These are phyloP conservation scores for Hyaloscypha variabilis DNA, from an alignment of 495 filamentous ascomycete species.

Conservation along the genomic window DNA sequence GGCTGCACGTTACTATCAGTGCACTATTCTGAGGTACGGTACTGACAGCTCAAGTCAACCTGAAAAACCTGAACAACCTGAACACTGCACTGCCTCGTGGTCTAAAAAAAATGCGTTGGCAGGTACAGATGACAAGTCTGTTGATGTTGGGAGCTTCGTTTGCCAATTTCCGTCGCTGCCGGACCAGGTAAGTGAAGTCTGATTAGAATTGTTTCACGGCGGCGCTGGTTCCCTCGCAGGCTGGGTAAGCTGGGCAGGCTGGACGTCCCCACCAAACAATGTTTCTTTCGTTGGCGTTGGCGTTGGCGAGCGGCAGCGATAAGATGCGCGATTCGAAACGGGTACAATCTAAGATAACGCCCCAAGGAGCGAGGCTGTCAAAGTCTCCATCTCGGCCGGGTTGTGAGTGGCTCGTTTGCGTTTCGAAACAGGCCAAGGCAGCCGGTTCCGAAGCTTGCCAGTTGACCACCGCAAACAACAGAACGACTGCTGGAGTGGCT, in stretches of 20 bases:
- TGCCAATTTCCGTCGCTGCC: background rate
- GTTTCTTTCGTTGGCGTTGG: background rate
- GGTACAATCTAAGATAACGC: background rate
- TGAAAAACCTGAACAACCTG: too few species aligned
- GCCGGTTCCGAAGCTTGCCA: background rate
- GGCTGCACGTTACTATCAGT: background rate
- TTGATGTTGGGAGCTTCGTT: background rate
- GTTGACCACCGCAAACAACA: background rate
- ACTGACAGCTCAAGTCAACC: too few species aligned
- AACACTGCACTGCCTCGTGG: background rate
- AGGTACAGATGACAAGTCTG: background rate
- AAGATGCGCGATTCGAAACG: background rate
- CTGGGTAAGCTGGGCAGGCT: background rate
- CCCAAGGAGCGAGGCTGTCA: background rate
- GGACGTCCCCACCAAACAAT: background rate
- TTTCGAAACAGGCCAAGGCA: slow-evolving; percentile 1
- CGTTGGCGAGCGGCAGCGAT: background rate
- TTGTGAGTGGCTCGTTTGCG: background rate
- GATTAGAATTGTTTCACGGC: background rate
- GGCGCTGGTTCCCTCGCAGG: background rate
- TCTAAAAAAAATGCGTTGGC: background rate
- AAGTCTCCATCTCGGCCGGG: background rate
- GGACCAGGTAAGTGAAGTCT: background rate
- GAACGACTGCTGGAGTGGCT: background rate
- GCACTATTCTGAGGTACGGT: background rate